Percentiles rank a stretch among this genome's conserved stretches.
Evolutionary conservation across 73 alveolate species (phyloP).

Genomic region (Blepharisma japonicum): DNA sequence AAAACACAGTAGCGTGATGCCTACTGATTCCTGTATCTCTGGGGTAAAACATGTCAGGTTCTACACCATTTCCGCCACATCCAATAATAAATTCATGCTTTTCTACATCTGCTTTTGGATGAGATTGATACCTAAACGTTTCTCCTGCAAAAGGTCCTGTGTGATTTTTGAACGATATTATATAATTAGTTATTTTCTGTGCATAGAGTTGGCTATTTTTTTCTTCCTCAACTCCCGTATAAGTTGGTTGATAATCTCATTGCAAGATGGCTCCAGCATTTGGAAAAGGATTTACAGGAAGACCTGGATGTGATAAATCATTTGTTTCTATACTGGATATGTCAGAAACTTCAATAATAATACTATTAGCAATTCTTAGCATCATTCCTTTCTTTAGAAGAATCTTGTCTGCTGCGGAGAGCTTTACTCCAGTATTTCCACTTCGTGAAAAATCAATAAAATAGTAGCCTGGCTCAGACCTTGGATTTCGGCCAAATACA

Average conservation of each 20-base stretch:
- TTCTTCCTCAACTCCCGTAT: too few species aligned
- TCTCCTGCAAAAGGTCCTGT: too few species aligned
- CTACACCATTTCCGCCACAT: slow-evolving; percentile 23
- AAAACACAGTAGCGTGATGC: background rate
- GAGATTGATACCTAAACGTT: too few species aligned
- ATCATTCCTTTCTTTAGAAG: background rate
- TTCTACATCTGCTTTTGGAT: too few species aligned
- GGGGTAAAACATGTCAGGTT: slow-evolving; percentile 8
- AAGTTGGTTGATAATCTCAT: too few species aligned
- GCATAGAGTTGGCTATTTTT: too few species aligned
- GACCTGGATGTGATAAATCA: too few species aligned
- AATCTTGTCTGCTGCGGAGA: background rate
- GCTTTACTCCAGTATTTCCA: background rate
- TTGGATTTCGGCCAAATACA: too few species aligned
- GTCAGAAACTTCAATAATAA: background rate
- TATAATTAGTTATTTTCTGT: too few species aligned
- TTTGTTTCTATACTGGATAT: background rate
- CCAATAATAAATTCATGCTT: background rate
- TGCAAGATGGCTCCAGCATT: too few species aligned
- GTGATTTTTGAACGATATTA: too few species aligned
- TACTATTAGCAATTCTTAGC: background rate
- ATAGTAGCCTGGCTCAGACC: background rate
- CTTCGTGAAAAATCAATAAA: background rate
- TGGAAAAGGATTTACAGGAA: too few species aligned
- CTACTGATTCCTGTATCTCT: slow-evolving; percentile 22